Base-by-base conservation (phyloP, 2,329 filamentous ascomycete species). In the Monosporascus ibericus region DNA sequence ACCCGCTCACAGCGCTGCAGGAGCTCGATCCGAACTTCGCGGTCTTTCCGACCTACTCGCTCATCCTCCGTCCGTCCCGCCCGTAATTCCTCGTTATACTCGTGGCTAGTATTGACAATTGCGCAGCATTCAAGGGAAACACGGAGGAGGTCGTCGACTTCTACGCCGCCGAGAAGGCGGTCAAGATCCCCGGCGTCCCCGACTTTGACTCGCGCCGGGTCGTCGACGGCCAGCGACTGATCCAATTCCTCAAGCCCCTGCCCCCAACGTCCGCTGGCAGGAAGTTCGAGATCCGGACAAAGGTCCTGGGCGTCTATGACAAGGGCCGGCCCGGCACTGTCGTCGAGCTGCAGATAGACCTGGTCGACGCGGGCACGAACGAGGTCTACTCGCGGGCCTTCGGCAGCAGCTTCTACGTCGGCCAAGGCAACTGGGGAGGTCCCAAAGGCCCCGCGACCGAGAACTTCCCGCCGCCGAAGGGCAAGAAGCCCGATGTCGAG, bases 21-120 rank as follows among this genome's bases (percentile, higher is more conserved):
- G 92, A 96, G 73, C 81, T 95, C 49, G 86, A 96, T 68, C 90
- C 91, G 46, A 80, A 88, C 53, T 96, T 96, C 69, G 73, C 86
- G 56, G 87, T 89, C 63, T 96, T 96, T 71, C 92, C 92, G 18
- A 95, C 91, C 44, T 95, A 95, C 70, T 83, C 90, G 20, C 79
- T 92, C 59, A 82, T 94, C 64, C 83, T 95, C 44, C 84, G 85
- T 46, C 92, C 92, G 20, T 95, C 91, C 44, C 95, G 95, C 70
- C 83, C 90, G 18, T 79, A 92, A 59, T 82, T 94, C 64, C 83
- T 95, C 44, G 84, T 85, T 88, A 75, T 22, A 27, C 18, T 34
- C 25, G 30, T 36, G n/a, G 18, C 42, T 8, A n/a, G 14, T 27
- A 22, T 27, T 50, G 20, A 54, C 48, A 55, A 55, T 36, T 42